These are phyloP conservation scores for Hymenoscyphus albidus DNA, from an alignment of 2,329 filamentous ascomycete species.

Conservation along the genomic window DNA sequence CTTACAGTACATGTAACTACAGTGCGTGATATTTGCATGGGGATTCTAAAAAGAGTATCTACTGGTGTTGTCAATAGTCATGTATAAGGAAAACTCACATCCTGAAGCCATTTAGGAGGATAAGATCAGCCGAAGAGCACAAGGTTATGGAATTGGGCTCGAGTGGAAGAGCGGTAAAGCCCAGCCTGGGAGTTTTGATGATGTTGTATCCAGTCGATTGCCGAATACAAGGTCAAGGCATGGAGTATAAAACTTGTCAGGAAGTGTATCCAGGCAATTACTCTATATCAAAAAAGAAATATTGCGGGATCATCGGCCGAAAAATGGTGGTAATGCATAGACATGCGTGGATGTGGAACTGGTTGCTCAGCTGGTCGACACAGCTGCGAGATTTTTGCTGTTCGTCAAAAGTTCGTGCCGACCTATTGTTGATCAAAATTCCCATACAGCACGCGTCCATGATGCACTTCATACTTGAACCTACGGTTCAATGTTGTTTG, in stretches of 20 bases:
- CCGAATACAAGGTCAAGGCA: not conserved
- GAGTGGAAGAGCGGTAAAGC: conserved; percentile 7
- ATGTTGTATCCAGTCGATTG: not conserved
- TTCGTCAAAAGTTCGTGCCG: not conserved
- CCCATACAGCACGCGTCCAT: not conserved
- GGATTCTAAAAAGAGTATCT: not conserved
- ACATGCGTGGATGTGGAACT: not conserved
- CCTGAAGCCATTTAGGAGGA: not conserved
- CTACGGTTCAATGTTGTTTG: not conserved
- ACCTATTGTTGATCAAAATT: not conserved
- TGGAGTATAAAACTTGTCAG: not conserved
- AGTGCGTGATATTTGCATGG: not conserved
- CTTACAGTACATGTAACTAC: not conserved
- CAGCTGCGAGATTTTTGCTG: not conserved
- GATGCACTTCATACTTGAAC: not conserved
- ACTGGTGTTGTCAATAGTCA: not conserved
- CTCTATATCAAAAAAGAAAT: not conserved
- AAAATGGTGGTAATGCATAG: not conserved
- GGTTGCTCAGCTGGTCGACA: not conserved
- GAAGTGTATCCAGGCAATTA: not conserved
- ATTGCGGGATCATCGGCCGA: not conserved
- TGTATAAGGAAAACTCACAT: too few species aligned
- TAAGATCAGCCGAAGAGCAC: not conserved
- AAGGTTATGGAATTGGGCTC: conserved; percentile 1
- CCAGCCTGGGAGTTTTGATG: conserved; percentile 4